Conservation (phyloP, 2,329 filamentous ascomycete species). For the Orbilia oligospora region DNA sequence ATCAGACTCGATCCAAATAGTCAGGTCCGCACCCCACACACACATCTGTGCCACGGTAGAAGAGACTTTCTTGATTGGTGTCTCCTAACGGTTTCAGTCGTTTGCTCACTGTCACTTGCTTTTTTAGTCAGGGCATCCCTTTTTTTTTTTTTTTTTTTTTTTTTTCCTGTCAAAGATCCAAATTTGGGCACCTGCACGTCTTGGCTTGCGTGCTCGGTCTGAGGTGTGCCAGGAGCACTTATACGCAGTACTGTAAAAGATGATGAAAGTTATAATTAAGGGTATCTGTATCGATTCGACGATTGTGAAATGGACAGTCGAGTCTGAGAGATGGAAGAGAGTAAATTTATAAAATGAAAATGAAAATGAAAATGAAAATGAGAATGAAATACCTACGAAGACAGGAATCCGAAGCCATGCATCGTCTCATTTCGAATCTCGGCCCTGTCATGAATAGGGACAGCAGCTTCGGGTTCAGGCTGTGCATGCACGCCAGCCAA, state of each 20-base stretch:
- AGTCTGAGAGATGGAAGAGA: too few relatives aligned
- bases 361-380: too few relatives aligned
- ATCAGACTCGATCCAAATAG: slow-evolving; percentile 21
- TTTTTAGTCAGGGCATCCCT: slow-evolving; percentile 31
- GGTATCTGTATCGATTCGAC: too few relatives aligned
- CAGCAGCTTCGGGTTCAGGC: not conserved
- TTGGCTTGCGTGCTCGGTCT: slow-evolving; percentile 51
- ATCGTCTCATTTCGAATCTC: slow-evolving; percentile 31
- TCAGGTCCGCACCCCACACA: slow-evolving; percentile 5
- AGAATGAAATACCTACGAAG: too few relatives aligned
- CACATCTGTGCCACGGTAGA: slow-evolving; percentile 11
- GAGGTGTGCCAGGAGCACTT: slow-evolving; percentile 19
- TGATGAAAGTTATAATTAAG: too few relatives aligned
- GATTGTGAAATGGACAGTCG: too few relatives aligned
- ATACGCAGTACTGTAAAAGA: too few relatives aligned
- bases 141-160: slow-evolving; percentile 30
- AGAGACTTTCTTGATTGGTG: slow-evolving; percentile 33
- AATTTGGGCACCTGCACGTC: slow-evolving; percentile 48
- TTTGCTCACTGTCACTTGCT: slow-evolving; percentile 24
- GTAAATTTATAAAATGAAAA: too few relatives aligned
- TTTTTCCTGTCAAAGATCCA: slow-evolving; percentile 42
- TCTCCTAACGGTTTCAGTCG: slow-evolving; percentile 32
- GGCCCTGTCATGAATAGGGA: slow-evolving; percentile 8
- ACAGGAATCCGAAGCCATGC: too few relatives aligned
- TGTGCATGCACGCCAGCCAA: slow-evolving; percentile 23